Conservation (phyloP, 164 flowering plant species). For the Magnolia kwangsiensis region DNA sequence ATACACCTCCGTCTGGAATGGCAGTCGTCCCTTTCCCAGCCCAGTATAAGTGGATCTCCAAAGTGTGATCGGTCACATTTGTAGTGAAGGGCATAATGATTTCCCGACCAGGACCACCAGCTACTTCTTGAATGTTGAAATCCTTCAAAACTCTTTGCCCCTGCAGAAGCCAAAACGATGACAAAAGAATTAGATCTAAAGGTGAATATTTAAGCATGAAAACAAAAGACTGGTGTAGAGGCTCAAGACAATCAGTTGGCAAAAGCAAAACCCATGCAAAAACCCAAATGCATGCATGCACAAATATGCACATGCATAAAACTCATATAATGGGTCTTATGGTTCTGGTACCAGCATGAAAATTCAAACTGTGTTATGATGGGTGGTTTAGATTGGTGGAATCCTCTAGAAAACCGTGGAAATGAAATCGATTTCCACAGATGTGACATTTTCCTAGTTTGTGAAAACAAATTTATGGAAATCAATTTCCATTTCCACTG, state of each 20-base stretch:
- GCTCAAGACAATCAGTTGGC: not conserved
- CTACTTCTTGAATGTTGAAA: constrained; percentile 40
- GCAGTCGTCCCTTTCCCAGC: constrained; percentile 69
- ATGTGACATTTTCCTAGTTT: no score
- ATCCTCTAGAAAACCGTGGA: no score
- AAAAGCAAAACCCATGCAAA: not conserved
- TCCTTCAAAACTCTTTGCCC: constrained; percentile 29
- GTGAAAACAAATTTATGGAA: no score
- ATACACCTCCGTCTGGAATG: constrained; percentile 57
- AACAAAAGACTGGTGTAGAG: not conserved
- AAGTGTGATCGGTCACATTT: constrained; percentile 31
- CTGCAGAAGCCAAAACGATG: constrained; percentile 12
- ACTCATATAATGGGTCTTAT: not conserved
- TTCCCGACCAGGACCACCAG: constrained; percentile 32
- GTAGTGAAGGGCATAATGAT: constrained; percentile 8
- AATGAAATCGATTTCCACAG: no score
- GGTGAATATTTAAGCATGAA: no score
- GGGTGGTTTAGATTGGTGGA: no score
- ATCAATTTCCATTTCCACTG: no score
- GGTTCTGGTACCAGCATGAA: not conserved
- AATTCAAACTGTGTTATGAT: not conserved
- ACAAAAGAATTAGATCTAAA: no score
- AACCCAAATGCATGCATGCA: not conserved
- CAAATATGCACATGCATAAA: not conserved
- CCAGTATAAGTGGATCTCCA: constrained; percentile 79